Conservation (phyloP, 352 stramenopile species). For the Pythium dissimile region DNA sequence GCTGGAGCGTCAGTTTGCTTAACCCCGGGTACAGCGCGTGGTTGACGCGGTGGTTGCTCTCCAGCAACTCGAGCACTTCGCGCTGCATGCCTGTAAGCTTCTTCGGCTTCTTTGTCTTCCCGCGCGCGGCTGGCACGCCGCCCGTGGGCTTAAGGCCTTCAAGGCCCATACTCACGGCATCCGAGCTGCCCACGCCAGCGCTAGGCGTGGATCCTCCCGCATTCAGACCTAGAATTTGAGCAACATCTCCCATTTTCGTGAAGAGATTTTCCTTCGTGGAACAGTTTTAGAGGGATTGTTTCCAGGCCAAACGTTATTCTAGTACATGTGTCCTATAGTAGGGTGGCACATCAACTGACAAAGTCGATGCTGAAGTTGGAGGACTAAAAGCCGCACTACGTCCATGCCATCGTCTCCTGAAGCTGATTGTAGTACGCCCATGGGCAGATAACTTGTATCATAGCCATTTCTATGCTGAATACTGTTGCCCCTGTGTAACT, state of each 20-base stretch:
- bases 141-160: slow-evolving; percentile 52
- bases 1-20: slow-evolving; percentile 52
- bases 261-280: neutral
- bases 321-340: neutral
- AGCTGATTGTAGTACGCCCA: too few species aligned
- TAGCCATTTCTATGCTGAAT: too few species aligned
- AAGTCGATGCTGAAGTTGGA: too few species aligned
- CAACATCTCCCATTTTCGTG: slow-evolving; percentile 59
- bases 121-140: slow-evolving; percentile 6
- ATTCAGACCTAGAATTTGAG: slow-evolving; percentile 61
- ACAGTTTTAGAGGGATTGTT: neutral
- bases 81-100: slow-evolving; percentile 66
- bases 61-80: slow-evolving; percentile 59
- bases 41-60: slow-evolving; percentile 56
- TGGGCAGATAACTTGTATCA: too few species aligned
- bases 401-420: too few species aligned
- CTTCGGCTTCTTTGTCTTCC: slow-evolving; percentile 34
- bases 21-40: slow-evolving; percentile 62
- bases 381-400: too few species aligned
- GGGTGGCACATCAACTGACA: too few species aligned
- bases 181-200: slow-evolving; percentile 7
- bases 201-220: slow-evolving; percentile 20
- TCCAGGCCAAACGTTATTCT: too few species aligned
- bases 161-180: slow-evolving; percentile 27
- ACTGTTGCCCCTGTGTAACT: too few species aligned